phyloP scores from a whole-genome alignment of 2,329 filamentous ascomycete species.

The Scytalidium sp. region DNA sequence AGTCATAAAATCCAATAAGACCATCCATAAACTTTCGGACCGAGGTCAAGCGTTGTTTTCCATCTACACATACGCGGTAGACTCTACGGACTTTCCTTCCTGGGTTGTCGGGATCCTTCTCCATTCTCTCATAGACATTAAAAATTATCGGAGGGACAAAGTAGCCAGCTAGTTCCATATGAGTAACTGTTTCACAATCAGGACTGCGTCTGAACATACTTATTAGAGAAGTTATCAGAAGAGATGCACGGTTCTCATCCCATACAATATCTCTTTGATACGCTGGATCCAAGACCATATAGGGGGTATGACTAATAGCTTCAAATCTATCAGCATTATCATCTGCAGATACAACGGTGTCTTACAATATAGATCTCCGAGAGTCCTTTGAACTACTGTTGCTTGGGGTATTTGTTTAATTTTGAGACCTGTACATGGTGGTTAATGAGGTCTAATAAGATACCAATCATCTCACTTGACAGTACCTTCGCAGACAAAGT shows the following conservation, averaged over 20 bases:
- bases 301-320: constrained; percentile 26
- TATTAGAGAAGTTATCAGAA: constrained; percentile 26
- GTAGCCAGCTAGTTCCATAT: constrained; percentile 22
- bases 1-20: constrained; percentile 39
- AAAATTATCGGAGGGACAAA: constrained; percentile 46
- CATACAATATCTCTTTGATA: constrained; percentile 46
- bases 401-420: constrained; percentile 24
- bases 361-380: constrained; percentile 20
- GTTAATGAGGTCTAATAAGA: constrained; percentile 6
- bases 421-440: constrained; percentile 19
- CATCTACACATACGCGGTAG: constrained; percentile 40
- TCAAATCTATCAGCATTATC: constrained; percentile 10
- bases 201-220: constrained; percentile 14
- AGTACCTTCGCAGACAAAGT: constrained; percentile 26
- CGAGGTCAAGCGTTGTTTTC: constrained; percentile 45
- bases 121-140: constrained; percentile 26
- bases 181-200: constrained; percentile 4
- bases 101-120: constrained; percentile 10
- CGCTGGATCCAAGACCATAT: constrained; percentile 39
- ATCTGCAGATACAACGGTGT: not conserved
- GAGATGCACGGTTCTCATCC: constrained; percentile 30
- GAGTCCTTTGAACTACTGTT: constrained; percentile 18
- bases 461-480: not conserved
- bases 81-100: constrained; percentile 15
- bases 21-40: constrained; percentile 41